Base-by-base conservation (phyloP, 345 rosid species). In the Geranium brycei region DNA sequence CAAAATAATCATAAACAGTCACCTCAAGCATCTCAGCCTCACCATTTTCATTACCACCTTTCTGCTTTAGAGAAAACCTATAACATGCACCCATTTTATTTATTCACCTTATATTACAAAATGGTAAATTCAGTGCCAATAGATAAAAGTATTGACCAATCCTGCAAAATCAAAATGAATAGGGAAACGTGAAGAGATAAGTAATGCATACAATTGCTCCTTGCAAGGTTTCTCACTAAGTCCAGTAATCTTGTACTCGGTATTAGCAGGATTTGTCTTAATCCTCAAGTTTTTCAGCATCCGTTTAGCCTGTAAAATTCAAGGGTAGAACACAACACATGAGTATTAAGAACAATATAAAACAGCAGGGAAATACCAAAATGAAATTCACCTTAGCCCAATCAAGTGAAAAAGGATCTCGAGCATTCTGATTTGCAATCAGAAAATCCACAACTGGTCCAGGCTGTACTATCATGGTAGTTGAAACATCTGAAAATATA, bases 391-490 rank as follows among this genome's bases (percentile, higher is more conserved):
- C 98, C 93, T 87, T 92, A 31, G 77, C 51, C 98, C 96, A 92
- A 68, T 92, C 95, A 57, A 89, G 60, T 5, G 63, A 23, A 64
- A 31, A 79, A 0, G 93, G 93, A 68, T 92, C 98, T 63, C 65
- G 82, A 1, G 66, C 96, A 57, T 77, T 74, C 68, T 89, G 95
- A 69, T 92, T 92, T 2, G 73, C 76, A 65, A 87, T 71, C 13
- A 89, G 63, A 64, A 92, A 86, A 73, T 92, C 98, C 12, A 92
- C 70, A 5, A 92, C 77, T 1, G 91, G 90, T 61, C 96, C 96
- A 62, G 96, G 90, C 71, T 77, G 81, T 62, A 92, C 78, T 64
- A 87, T 89, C 95, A 87, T 87, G 14, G 95, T 89, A 0, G 98
- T 92, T 5, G 98, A 89, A 0, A 89, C 96, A 82, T 91, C 96